Evolutionary conservation across 306 rosid genomes (phyloP), one percentile per base, ranked within the genome.

Genomic region (Arachis stenosperma): DNA sequence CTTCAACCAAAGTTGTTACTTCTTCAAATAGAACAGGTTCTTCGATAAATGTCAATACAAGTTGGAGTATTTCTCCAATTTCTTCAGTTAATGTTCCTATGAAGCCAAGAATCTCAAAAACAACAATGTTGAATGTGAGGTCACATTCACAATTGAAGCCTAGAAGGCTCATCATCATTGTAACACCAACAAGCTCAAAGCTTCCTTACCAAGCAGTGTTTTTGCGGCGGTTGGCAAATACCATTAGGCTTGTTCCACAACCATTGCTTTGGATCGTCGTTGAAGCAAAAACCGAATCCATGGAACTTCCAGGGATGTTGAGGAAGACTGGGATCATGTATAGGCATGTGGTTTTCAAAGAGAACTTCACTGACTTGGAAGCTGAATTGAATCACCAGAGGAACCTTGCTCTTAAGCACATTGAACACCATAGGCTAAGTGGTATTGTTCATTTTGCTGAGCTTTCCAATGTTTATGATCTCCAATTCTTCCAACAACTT

Each of bases 371-470:
- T 0, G 92, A 91, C 51, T 33, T 82, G n/a, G 89, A 84, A 69
- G 96, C 89, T 42, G 98, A 94, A 72, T 64, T 89, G 83, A 90
- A 91, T 77, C 92, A 89, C 65, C 94, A 90, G 78, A 88, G 98
- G 62, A 91, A 93, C 41, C 81, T 89, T 47, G 98, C 96, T 0
- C 88, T 93, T 33, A 85, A 87, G 74, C 98, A 93, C 85, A 93
- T 93, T 74, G 96, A 89, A 54, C 90, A 89, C 17, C 98, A 91
- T 57, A 84, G 84, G 75, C 88, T 94, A 3, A 84, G 85, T 44
- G 97, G 98, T 78, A 94, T 94, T 17, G 96, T 94, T 7, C 98
- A 94, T 69, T 91, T 94, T 78, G 98, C 98, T 15, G 97, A 90
- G 12, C 91, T 89, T 51, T 85, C 91, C 59, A 94, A 91, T 74